phyloP scores from a whole-genome alignment of 129 eudicot species.

The Silybum marianum region DNA sequence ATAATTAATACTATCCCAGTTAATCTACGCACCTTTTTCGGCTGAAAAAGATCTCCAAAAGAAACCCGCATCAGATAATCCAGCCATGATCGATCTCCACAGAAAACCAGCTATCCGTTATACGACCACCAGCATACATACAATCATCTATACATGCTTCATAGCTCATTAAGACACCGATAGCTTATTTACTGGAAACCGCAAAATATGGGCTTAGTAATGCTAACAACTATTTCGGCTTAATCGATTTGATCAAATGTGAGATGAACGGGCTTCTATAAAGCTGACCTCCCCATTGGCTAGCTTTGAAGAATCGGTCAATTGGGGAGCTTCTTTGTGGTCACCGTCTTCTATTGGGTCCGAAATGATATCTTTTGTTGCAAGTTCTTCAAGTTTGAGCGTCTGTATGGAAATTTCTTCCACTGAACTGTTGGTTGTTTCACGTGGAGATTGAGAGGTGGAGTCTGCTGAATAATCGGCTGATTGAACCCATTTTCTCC shows the following conservation, averaged over 20 bases:
- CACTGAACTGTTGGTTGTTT: constrained; percentile 13
- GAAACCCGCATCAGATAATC: background rate
- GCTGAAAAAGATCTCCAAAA: background rate
- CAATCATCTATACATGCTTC: constrained; percentile 1
- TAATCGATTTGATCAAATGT: background rate
- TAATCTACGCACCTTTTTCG: background rate
- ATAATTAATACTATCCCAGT: background rate
- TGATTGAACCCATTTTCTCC: constrained; percentile 43
- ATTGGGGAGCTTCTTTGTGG: constrained; percentile 6
- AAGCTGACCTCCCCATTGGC: constrained; percentile 28
- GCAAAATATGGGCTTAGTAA: background rate
- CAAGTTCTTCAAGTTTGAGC: constrained; percentile 38
- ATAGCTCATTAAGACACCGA: background rate
- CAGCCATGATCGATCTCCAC: background rate
- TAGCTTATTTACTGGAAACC: background rate
- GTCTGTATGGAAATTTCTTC: constrained; percentile 33
- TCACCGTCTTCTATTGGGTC: background rate
- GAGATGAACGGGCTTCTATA: background rate
- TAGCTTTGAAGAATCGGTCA: constrained; percentile 11
- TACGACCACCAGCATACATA: constrained; percentile 2
- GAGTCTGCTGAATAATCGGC: constrained; percentile 10
- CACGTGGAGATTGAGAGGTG: constrained; percentile 15
- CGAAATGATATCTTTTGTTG: background rate
- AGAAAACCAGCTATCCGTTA: background rate
- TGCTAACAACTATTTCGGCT: background rate